phyloP scores from a whole-genome alignment of 116 monocot species.

The Trichopus zeylanicus region DNA sequence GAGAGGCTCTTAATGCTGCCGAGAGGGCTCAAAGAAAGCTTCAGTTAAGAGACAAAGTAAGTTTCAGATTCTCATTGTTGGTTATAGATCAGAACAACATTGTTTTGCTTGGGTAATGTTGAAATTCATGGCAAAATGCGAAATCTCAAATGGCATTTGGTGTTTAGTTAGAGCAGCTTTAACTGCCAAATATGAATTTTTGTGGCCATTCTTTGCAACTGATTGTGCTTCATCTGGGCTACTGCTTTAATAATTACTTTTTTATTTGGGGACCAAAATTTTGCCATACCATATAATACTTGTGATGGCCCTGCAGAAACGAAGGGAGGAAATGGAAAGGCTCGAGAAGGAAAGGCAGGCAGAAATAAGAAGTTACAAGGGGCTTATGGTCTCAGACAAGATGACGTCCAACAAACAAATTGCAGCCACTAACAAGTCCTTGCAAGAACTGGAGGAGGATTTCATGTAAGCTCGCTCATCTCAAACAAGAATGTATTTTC shows the following conservation, averaged over 20 bases:
- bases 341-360: conserved; percentile 86
- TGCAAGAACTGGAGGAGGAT: conserved; percentile 94
- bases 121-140: too few species aligned
- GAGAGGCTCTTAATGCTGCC: conserved; percentile 83
- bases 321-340: conserved; percentile 89
- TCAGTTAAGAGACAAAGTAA: conserved; percentile 73
- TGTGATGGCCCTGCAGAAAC: conserved; percentile 66
- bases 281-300: background rate
- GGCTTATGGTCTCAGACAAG: conserved; percentile 91
- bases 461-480: conserved; percentile 72
- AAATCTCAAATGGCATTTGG: too few species aligned
- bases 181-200: too few species aligned
- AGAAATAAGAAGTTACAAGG: conserved; percentile 92
- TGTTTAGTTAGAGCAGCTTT: too few species aligned
- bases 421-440: conserved; percentile 64
- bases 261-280: background rate
- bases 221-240: too few species aligned
- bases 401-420: conserved; percentile 97
- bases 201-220: too few species aligned
- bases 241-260: background rate
- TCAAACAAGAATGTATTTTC: background rate
- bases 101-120: background rate
- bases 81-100: background rate
- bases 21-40: conserved; percentile 89
- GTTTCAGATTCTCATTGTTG: background rate